Conservation (phyloP, 2,329 filamentous ascomycete genomes). For the Seiridium unicorne region DNA sequence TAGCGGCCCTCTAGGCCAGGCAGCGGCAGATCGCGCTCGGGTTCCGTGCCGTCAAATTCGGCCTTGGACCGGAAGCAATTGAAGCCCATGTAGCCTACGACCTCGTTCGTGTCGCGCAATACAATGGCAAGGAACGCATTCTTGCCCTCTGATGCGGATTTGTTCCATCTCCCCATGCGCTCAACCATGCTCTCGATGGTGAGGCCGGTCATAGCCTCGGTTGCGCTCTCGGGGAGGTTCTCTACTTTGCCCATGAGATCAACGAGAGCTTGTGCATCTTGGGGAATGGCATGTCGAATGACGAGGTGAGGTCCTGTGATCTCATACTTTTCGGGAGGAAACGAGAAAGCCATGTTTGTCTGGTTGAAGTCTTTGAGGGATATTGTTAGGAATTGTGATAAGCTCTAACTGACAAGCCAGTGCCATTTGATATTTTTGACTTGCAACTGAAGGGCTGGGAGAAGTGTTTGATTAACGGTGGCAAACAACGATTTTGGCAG, state of each 20-base stretch:
- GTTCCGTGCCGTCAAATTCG: neutral
- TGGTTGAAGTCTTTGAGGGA: too few relatives aligned
- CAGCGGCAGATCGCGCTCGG: neutral
- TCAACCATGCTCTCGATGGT: neutral
- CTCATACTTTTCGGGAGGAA: neutral
- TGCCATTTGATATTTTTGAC: too few relatives aligned
- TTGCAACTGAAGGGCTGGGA: too few relatives aligned
- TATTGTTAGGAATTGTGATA: too few relatives aligned
- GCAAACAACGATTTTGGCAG: neutral
- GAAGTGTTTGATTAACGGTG: too few relatives aligned
- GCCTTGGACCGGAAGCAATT: slow-evolving; percentile 1
- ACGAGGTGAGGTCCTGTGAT: neutral
- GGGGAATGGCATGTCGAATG: neutral
- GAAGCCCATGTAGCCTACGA: slow-evolving; percentile 6
- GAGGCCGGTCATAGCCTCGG: neutral
- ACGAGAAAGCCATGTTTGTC: neutral
- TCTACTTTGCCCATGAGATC: neutral
- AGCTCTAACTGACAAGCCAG: too few relatives aligned
- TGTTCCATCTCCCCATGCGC: neutral
- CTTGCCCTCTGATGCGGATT: neutral
- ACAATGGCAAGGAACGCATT: neutral
- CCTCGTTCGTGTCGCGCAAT: slow-evolving; percentile 1
- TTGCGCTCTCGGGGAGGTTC: slow-evolving; percentile 1
- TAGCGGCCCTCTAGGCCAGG: slow-evolving; percentile 1
- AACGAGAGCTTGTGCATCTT: neutral